Evolutionary conservation across 768 basidiomycete species (phyloP).

Genomic region (Rhodotorula taiwanensis): DNA sequence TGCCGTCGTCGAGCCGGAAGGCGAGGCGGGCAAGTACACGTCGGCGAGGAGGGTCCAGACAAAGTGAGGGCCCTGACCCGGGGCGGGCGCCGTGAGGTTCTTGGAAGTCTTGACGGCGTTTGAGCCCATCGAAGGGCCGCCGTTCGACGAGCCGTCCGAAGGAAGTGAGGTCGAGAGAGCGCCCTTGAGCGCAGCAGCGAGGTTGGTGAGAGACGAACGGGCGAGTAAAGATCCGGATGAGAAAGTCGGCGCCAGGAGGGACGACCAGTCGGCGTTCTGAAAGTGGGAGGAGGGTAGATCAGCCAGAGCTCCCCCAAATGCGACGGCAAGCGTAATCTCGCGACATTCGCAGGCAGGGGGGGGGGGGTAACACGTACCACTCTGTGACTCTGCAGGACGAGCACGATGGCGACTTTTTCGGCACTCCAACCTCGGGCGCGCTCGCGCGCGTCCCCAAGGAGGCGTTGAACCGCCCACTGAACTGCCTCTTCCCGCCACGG

Average conservation of each 20-base stretch:
- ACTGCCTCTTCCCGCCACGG: constrained; percentile 51
- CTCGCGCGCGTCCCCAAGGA: constrained; percentile 34
- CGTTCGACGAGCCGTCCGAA: background rate
- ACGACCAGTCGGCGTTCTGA: constrained; percentile 59
- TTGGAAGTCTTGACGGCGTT: constrained; percentile 38
- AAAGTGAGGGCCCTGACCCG: constrained; percentile 76
- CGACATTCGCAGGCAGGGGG: background rate
- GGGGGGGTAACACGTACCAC: constrained; percentile 17
- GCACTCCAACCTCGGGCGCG: constrained; percentile 66
- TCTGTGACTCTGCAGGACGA: constrained; percentile 57
- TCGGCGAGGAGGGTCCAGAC: constrained; percentile 82
- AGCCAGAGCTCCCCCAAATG: too few species aligned
- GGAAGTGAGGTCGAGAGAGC: constrained; percentile 19
- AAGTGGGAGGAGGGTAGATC: background rate
- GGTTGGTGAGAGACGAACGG: constrained; percentile 60
- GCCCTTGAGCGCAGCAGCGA: constrained; percentile 74
- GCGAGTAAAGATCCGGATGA: constrained; percentile 66
- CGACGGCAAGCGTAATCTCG: too few species aligned
- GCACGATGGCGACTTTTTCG: constrained; percentile 74
- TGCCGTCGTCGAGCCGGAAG: background rate
- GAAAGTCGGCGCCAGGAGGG: constrained; percentile 58
- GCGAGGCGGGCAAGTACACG: constrained; percentile 54
- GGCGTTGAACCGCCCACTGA: constrained; percentile 50
- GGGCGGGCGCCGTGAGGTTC: constrained; percentile 44
- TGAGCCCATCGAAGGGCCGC: constrained; percentile 25